Conservation (phyloP, 495 filamentous ascomycete species). For the Podospora australis region DNA sequence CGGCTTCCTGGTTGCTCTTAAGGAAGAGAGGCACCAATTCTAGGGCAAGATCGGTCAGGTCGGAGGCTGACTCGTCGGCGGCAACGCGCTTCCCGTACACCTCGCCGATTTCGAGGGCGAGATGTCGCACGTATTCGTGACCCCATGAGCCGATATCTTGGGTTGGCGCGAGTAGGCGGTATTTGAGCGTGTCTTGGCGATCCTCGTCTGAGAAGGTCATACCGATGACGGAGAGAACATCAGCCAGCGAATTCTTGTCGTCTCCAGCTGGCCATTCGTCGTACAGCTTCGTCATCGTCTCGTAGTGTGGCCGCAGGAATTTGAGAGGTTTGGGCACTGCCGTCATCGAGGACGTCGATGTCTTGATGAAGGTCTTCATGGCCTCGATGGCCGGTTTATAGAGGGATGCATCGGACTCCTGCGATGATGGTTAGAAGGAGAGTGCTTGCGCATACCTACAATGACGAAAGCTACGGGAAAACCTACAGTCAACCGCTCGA, state of each 20-base stretch:
- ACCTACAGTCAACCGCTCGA: conserved; percentile 84
- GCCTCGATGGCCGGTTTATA: conserved; percentile 89
- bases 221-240: conserved; percentile 93
- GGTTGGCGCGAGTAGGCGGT: conserved; percentile 81
- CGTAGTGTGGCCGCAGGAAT: conserved; percentile 93
- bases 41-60: conserved; percentile 74
- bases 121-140: conserved; percentile 95
- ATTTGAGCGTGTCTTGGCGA: conserved; percentile 91
- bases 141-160: conserved; percentile 95
- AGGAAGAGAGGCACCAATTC: conserved; percentile 90
- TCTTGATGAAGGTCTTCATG: conserved; percentile 97
- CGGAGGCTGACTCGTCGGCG: conserved; percentile 54
- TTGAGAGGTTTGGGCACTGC: conserved; percentile 97
- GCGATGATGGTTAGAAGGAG: not conserved
- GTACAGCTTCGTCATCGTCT: conserved; percentile 75
- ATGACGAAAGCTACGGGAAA: not conserved
- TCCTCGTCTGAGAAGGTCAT: conserved; percentile 99
- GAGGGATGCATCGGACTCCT: conserved; percentile 82
- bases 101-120: conserved; percentile 92
- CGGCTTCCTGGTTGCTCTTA: conserved; percentile 94
- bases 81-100: conserved; percentile 72
- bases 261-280: conserved; percentile 79
- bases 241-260: conserved; percentile 83
- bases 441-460: conserved; percentile 26
- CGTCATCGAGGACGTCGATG: conserved; percentile 98